Evolutionary conservation across 225 moss, liverwort and hornwort species (phyloP).

Genomic region (Ulota crispa): DNA sequence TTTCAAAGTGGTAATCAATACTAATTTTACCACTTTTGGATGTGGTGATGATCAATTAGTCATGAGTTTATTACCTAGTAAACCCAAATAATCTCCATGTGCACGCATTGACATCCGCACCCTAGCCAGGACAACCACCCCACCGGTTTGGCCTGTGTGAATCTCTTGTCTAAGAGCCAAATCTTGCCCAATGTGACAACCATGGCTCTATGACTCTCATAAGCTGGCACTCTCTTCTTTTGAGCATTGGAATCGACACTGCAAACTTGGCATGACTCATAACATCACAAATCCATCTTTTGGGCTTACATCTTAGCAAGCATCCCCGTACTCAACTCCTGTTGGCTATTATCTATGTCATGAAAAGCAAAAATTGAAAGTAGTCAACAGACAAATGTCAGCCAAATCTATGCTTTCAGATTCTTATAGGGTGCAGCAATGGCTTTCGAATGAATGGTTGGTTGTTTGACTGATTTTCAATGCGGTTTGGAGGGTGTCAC

Average conservation of each 20-base stretch:
- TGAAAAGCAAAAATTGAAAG: neutral
- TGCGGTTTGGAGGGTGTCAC: neutral
- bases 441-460: neutral
- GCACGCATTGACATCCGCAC: too few species aligned
- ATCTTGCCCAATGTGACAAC: too few species aligned
- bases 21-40: too few species aligned
- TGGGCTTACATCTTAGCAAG: too few species aligned
- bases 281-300: neutral
- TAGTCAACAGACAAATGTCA: neutral
- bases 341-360: neutral
- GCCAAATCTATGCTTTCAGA: neutral
- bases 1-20: too few species aligned
- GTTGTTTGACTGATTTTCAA: neutral
- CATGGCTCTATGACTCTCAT: neutral
- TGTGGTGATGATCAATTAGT: too few species aligned
- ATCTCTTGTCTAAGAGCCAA: too few species aligned
- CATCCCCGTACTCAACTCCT: neutral
- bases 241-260: neutral
- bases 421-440: neutral
- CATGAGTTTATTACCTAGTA: too few species aligned
- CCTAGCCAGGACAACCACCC: too few species aligned
- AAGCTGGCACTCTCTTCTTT: neutral
- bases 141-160: too few species aligned
- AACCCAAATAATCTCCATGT: too few species aligned
- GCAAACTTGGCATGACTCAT: neutral